Conservation (phyloP, 2,329 filamentous ascomycete species). For the Didymella keratinophila region DNA sequence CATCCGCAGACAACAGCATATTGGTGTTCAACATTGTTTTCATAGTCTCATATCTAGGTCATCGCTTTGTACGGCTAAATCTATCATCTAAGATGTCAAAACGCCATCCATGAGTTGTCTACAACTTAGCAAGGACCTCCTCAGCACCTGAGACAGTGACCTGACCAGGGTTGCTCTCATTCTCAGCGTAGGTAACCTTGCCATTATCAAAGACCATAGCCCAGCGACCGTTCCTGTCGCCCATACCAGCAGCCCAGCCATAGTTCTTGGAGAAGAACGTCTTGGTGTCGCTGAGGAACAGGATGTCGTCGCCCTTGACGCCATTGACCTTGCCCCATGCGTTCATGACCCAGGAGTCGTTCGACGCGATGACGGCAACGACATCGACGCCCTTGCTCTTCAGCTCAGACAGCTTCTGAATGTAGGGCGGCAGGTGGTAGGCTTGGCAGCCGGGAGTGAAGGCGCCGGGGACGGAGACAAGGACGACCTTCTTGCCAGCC, state of each 20-base stretch:
- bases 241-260: conserved; percentile 73
- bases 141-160: conserved; percentile 60
- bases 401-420: conserved; percentile 73
- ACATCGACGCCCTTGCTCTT: conserved; percentile 83
- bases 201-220: conserved; percentile 80
- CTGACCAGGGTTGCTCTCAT: conserved; percentile 65
- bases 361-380: conserved; percentile 81
- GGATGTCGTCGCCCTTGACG: conserved; percentile 74
- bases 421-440: conserved; percentile 81
- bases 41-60: neutral
- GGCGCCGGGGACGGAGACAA: conserved; percentile 71
- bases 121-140: conserved; percentile 59
- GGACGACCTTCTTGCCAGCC: conserved; percentile 73
- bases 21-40: neutral
- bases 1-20: neutral
- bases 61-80: conserved; percentile 1
- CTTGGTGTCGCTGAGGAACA: conserved; percentile 79
- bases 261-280: conserved; percentile 78
- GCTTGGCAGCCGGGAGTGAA: conserved; percentile 78
- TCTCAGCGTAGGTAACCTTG: conserved; percentile 82
- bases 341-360: conserved; percentile 87
- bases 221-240: conserved; percentile 78
- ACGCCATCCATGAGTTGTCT: conserved; percentile 6
- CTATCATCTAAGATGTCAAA: conserved; percentile 1
- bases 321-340: conserved; percentile 90